A percentile compares a stretch with the other conserved stretches of the same genome.
phyloP scores from a whole-genome alignment of 2,329 filamentous ascomycete species.

The Cladosporium sp. region DNA sequence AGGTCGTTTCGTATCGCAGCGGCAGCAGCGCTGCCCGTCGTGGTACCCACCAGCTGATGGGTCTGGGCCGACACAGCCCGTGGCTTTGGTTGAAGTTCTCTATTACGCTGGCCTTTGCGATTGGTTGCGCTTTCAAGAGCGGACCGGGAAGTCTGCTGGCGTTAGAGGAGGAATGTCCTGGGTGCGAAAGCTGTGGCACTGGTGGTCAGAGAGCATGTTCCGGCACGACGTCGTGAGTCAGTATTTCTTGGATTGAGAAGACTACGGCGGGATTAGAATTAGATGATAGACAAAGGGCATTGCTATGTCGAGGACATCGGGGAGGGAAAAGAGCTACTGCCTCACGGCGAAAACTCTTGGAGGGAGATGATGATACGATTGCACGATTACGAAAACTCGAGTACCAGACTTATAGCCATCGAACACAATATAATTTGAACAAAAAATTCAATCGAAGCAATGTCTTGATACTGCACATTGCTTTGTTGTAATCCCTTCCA shows the following conservation, averaged over 20 bases:
- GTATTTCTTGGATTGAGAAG: not conserved
- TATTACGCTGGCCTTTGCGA: conserved; percentile 50
- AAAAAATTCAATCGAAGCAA: too few relatives aligned
- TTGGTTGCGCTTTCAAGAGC: conserved; percentile 51
- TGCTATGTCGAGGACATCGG: not conserved
- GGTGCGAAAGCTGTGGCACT: not conserved
- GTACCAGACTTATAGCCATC: not conserved
- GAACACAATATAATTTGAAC: not conserved
- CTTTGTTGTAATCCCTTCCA: too few relatives aligned
- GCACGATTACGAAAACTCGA: conserved; percentile 5
- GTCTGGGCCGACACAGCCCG: conserved; percentile 34
- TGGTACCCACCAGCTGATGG: not conserved
- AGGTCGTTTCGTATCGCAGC: conserved; percentile 18
- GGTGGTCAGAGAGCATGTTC: not conserved
- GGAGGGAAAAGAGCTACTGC: not conserved
- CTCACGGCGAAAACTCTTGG: not conserved
- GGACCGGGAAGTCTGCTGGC: conserved; percentile 47
- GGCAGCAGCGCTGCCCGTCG: not conserved
- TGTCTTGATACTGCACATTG: too few relatives aligned
- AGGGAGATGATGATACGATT: not conserved
- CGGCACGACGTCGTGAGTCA: not conserved
- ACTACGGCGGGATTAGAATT: not conserved
- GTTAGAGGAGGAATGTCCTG: not conserved
- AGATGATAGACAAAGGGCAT: conserved; percentile 1
- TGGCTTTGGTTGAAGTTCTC: conserved; percentile 53